Evolutionary conservation across 305 asterid species (phyloP).

Genomic region (Fraxinus sp.): DNA sequence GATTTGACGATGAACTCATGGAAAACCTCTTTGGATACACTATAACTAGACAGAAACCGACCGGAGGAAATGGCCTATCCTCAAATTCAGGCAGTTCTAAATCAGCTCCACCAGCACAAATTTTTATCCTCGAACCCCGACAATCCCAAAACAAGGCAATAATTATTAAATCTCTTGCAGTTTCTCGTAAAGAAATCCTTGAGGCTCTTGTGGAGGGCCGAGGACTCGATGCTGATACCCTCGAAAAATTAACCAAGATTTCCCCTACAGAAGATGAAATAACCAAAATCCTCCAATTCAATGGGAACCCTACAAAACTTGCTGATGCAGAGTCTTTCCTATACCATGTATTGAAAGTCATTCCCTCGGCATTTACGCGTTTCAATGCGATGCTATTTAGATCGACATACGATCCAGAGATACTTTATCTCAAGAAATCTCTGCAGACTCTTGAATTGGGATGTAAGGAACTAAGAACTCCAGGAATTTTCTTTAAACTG

Average conservation of each 20-base stretch:
- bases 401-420: slow-evolving; percentile 62
- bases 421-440: slow-evolving; percentile 61
- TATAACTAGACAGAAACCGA: slow-evolving; percentile 36
- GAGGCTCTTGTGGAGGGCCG: slow-evolving; percentile 60
- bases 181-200: slow-evolving; percentile 59
- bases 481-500: slow-evolving; percentile 62
- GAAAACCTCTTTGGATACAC: slow-evolving; percentile 69
- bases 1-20: slow-evolving; percentile 76
- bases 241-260: slow-evolving; percentile 69
- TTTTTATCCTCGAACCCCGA: slow-evolving; percentile 66
- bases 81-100: slow-evolving; percentile 28
- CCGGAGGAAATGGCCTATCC: slow-evolving; percentile 26
- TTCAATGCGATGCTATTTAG: slow-evolving; percentile 70
- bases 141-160: slow-evolving; percentile 81
- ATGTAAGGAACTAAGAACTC: slow-evolving; percentile 59
- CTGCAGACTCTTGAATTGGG: slow-evolving; percentile 59
- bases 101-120: slow-evolving; percentile 40
- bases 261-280: slow-evolving; percentile 72
- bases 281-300: slow-evolving; percentile 49
- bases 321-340: slow-evolving; percentile 85
- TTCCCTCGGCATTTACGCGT: slow-evolving; percentile 68
- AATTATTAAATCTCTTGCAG: slow-evolving; percentile 58
- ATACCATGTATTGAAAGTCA: slow-evolving; percentile 57
- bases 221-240: slow-evolving; percentile 59
- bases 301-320: slow-evolving; percentile 56